Base-by-base conservation (phyloP, 2,329 filamentous ascomycete genomes). In the Colletotrichum viniferum region DNA sequence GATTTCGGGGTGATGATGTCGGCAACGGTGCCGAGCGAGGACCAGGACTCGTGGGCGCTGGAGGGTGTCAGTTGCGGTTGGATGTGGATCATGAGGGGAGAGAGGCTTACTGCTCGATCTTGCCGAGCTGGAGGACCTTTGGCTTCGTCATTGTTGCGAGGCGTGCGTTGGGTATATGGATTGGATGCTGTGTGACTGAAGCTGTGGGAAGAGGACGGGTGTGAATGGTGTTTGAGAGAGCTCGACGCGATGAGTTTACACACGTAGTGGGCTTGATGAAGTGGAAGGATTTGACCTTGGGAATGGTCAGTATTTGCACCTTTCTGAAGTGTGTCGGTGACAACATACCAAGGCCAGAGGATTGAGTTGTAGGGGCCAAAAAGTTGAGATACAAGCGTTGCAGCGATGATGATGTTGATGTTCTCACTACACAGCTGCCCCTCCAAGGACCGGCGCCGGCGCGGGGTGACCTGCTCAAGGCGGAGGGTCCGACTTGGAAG, bases 41-140 rank as follows among this genome's bases (percentile, higher is more conserved):
- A 82, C 92, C 93, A 96, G 73, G 90, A 86, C 55, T 90, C 86
- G 75, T 92, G 87, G 55, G 94, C 94, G 81, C 93, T 94, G 81
- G n/a, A 28, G 38, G 55, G 16, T 18, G n/a, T 55, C 4, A 16
- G 12, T 36, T 30, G 4, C 18, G 36, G 16, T 24, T 18, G 18
- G n/a, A 7, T 63, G 16, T 21, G n/a, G 26, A n/a, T n/a, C 9
- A 24, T 12, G n/a, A 24, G 55, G 21, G 12, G 66, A 32, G 13
- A 24, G 16, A 12, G 16, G 80, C 84, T 76, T 78, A 87, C 86
- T 84, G 84, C 58, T 84, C 81, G 69, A 86, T 84, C 43, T 80
- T 79, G 63, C 85, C 86, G 21, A 87, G 80, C 32, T 84, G 80
- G 24, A 87, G 79, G n/a, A 87, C 82, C 78, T 84, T 86, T 21